A percentile compares a stretch with the other conserved stretches of the same genome.
phyloP scores from a whole-genome alignment of 441 rosid genomes.

The Gossypium schwendimanii region DNA sequence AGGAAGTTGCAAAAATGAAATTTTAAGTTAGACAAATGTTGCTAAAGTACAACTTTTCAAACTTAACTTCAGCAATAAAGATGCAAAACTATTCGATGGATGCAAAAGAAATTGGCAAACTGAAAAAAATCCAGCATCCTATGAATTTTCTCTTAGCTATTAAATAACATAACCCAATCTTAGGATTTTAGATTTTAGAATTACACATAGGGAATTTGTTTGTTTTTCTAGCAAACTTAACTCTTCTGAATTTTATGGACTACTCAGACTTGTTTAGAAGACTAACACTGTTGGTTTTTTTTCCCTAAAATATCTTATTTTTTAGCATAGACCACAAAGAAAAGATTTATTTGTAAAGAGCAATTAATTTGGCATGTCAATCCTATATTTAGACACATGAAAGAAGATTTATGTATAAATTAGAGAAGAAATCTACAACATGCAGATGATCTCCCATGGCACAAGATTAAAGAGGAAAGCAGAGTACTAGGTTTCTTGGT shows the following conservation, averaged over 20 bases:
- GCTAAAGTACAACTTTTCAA: conserved; percentile 5
- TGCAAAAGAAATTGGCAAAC: neutral
- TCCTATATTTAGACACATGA: too few relatives aligned
- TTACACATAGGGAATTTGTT: neutral
- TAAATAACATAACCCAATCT: neutral
- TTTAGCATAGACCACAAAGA: neutral
- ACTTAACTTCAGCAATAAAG: conserved; percentile 1
- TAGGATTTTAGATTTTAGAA: neutral
- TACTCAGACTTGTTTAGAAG: neutral
- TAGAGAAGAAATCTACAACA: too few relatives aligned
- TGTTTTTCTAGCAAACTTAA: neutral
- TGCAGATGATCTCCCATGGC: too few relatives aligned
- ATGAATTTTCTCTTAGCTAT: neutral
- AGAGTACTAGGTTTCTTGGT: too few relatives aligned
- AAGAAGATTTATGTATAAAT: too few relatives aligned
- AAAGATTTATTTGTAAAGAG: neutral
- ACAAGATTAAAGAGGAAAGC: too few relatives aligned
- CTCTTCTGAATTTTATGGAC: neutral
- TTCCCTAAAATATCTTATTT: neutral
- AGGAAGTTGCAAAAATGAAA: neutral
- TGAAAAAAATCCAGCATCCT: neutral
- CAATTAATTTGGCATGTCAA: neutral
- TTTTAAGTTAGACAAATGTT: conserved; percentile 4
- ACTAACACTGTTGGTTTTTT: neutral
- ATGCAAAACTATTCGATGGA: neutral